Evolutionary conservation across 495 filamentous ascomycete genomes (phyloP).

Genomic region (Penicillium macrosclerotiorum): DNA sequence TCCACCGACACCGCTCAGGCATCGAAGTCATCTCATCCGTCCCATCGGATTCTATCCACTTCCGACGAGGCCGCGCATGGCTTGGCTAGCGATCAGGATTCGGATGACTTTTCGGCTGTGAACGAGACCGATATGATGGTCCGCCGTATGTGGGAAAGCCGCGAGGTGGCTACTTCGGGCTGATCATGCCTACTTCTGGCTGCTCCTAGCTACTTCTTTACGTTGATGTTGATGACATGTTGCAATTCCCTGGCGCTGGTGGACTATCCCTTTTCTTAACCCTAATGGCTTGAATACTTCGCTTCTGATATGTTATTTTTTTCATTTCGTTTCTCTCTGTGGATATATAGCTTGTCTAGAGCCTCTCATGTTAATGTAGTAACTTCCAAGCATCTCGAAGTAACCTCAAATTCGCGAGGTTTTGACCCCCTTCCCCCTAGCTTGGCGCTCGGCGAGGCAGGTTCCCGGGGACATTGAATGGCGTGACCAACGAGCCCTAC

Average conservation of each 20-base stretch:
- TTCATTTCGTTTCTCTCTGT: not conserved
- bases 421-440: too few relatives aligned
- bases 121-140: slow-evolving; percentile 42
- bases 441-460: slow-evolving; percentile 8
- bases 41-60: slow-evolving; percentile 40
- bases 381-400: not conserved
- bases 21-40: slow-evolving; percentile 32
- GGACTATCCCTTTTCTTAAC: not conserved
- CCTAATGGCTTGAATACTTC: slow-evolving; percentile 5
- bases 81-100: slow-evolving; percentile 22
- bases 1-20: slow-evolving; percentile 25
- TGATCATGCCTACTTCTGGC: slow-evolving; percentile 13
- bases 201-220: slow-evolving; percentile 7
- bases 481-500: slow-evolving; percentile 10
- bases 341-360: slow-evolving; percentile 1
- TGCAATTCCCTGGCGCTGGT: slow-evolving; percentile 14
- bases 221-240: slow-evolving; percentile 14
- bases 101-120: slow-evolving; percentile 20
- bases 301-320: not conserved
- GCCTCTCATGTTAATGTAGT: slow-evolving; percentile 1
- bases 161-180: slow-evolving; percentile 40
- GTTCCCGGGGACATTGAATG: slow-evolving; percentile 18
- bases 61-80: slow-evolving; percentile 36
- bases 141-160: slow-evolving; percentile 49
- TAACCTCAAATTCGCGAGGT: too few relatives aligned